A percentile compares a stretch with the other conserved stretches of the same genome.
Evolutionary conservation across 768 basidiomycete genomes (phyloP).

Genomic region (Pisolithus sp.): DNA sequence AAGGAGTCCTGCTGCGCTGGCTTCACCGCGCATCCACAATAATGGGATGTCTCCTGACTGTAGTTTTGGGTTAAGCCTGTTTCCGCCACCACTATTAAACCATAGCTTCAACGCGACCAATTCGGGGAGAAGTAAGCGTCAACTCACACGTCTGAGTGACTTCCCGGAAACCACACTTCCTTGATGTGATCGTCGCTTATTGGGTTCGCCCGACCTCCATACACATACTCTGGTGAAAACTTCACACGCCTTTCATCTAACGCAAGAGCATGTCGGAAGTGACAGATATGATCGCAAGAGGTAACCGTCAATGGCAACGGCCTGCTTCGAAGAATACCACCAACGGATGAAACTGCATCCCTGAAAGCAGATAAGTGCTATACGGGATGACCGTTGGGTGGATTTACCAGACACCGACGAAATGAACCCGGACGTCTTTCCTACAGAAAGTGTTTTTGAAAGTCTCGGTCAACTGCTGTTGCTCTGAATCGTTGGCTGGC

Average conservation of each 20-base stretch:
- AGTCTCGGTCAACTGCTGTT: slow-evolving; percentile 16
- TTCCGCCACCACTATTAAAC: slow-evolving; percentile 20
- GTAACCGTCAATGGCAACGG: slow-evolving; percentile 28
- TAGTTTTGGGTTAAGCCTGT: slow-evolving; percentile 21
- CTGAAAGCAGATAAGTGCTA: slow-evolving; percentile 13
- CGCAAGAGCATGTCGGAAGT: slow-evolving; percentile 42
- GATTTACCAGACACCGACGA: slow-evolving; percentile 39
- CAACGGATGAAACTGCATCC: slow-evolving; percentile 45
- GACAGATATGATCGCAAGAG: slow-evolving; percentile 30
- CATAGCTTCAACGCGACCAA: neutral
- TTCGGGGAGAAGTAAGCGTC: neutral
- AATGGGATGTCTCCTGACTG: slow-evolving; percentile 24
- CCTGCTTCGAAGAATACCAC: slow-evolving; percentile 24
- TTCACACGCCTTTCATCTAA: slow-evolving; percentile 44
- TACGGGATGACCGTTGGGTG: neutral
- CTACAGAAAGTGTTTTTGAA: slow-evolving; percentile 35
- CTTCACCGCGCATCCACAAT: slow-evolving; percentile 28
- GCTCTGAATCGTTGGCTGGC: slow-evolving; percentile 8
- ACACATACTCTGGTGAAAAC: slow-evolving; percentile 39
- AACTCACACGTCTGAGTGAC: slow-evolving; percentile 35
- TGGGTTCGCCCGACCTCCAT: slow-evolving; percentile 18
- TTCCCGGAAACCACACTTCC: slow-evolving; percentile 40
- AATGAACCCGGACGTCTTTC: slow-evolving; percentile 32
- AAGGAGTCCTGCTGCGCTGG: slow-evolving; percentile 17
- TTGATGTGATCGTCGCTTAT: slow-evolving; percentile 23